Conservation (phyloP, 23 red algal genomes). For the Chondrus crispus region DNA sequence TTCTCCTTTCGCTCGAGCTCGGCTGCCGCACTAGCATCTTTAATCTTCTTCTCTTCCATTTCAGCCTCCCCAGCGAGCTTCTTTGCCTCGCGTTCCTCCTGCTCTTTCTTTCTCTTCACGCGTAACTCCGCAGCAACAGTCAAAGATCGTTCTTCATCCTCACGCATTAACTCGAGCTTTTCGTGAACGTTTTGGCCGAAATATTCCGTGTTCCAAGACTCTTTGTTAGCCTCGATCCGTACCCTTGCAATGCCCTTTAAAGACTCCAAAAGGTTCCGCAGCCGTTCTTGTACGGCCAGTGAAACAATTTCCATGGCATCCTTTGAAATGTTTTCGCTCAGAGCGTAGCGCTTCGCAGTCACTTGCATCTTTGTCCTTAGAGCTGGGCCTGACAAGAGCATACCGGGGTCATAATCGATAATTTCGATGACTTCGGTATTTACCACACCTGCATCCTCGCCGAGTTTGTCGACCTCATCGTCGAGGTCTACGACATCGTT, state of each 20-base stretch:
- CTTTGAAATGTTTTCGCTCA: slow-evolving; percentile 21
- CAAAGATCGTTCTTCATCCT: slow-evolving; percentile 42
- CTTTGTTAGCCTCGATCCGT: slow-evolving; percentile 4
- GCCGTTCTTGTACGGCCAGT: slow-evolving; percentile 41
- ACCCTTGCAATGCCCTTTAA: slow-evolving; percentile 22
- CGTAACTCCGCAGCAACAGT: slow-evolving; percentile 47
- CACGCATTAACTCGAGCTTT: slow-evolving; percentile 29
- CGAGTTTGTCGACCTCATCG: slow-evolving; percentile 45
- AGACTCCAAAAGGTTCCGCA: slow-evolving; percentile 11
- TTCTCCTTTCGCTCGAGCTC: slow-evolving; percentile 58
- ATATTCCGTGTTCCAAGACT: slow-evolving; percentile 34
- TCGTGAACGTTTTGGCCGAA: slow-evolving; percentile 7
- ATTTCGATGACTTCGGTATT: background rate
- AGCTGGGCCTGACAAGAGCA: slow-evolving; percentile 34
- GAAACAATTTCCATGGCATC: slow-evolving; percentile 62
- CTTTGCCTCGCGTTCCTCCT: slow-evolving; percentile 41
- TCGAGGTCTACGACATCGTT: slow-evolving; percentile 59
- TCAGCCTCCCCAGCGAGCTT: slow-evolving; percentile 19
- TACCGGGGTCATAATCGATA: background rate
- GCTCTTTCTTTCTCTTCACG: slow-evolving; percentile 26
- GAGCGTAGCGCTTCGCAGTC: background rate
- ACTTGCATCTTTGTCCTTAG: slow-evolving; percentile 38
- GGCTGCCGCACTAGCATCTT: slow-evolving; percentile 49
- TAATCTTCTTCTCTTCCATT: slow-evolving; percentile 37
- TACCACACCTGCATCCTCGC: background rate